Percentiles rank a stretch among this genome's conserved stretches.
Evolutionary conservation across 1,284 basidiomycete genomes (phyloP).

Genomic region (Cutaneotrichosporon sp.): DNA sequence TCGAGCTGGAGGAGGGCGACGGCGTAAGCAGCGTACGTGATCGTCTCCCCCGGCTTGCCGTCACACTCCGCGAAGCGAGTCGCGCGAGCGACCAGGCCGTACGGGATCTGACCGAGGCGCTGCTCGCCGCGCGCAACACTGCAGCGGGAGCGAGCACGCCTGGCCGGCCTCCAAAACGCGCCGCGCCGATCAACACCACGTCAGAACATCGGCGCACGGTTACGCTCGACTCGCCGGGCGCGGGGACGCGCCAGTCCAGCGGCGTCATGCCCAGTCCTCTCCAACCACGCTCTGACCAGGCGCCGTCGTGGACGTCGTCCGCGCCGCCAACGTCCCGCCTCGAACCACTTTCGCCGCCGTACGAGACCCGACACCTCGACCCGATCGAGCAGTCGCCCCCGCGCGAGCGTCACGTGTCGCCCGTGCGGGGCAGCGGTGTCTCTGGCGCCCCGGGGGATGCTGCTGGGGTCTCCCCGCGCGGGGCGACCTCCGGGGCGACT

Average conservation of each 20-base stretch:
- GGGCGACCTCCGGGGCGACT: background rate
- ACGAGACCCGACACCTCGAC: conserved; percentile 10
- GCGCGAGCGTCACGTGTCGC: background rate
- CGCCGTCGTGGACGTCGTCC: background rate
- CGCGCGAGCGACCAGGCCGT: conserved; percentile 36
- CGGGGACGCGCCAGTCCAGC: background rate
- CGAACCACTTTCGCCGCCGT: background rate
- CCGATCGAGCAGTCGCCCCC: conserved; percentile 20
- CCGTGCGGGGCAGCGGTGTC: background rate
- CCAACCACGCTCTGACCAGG: background rate
- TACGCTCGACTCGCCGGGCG: conserved; percentile 3
- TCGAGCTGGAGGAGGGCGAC: conserved; percentile 24
- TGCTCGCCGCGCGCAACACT: conserved; percentile 17
- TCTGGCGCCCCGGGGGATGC: too few species aligned
- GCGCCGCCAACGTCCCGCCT: background rate
- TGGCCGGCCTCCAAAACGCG: background rate
- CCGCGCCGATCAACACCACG: background rate
- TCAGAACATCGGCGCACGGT: background rate
- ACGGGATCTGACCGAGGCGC: conserved; percentile 35
- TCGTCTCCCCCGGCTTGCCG: conserved; percentile 22
- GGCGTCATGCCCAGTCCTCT: background rate
- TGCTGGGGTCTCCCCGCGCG: too few species aligned
- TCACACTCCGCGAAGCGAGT: conserved; percentile 31
- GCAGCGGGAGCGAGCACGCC: background rate
- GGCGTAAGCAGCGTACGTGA: conserved; percentile 13